Evolutionary conservation across 345 rosid genomes (phyloP).

Genomic region (Gossypium ekmanianum): DNA sequence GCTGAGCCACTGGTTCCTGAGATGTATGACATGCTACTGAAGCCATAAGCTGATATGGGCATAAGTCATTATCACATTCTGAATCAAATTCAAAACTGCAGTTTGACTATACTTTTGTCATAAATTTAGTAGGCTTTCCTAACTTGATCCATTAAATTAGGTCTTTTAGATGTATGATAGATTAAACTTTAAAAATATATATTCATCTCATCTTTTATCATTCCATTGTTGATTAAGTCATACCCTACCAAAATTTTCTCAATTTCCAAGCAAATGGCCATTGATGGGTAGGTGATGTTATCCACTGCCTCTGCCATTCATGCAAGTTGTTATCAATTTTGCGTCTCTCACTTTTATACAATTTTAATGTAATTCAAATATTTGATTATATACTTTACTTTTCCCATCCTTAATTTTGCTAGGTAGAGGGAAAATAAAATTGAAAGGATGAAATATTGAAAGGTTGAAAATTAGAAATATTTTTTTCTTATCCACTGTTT

Average conservation of each 20-base stretch:
- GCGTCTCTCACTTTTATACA: neutral
- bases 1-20: constrained; percentile 8
- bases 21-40: constrained; percentile 7
- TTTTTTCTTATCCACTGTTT: too few species aligned
- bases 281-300: constrained; percentile 3
- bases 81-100: neutral
- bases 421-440: too few species aligned
- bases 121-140: neutral
- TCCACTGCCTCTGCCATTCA: neutral
- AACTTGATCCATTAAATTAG: neutral
- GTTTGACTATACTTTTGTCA: neutral
- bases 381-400: neutral
- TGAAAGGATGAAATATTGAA: too few species aligned
- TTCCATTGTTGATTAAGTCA: neutral
- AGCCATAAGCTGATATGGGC: neutral
- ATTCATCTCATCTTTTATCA: neutral
- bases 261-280: neutral
- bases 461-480: too few species aligned
- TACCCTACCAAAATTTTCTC: neutral
- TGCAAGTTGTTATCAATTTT: neutral
- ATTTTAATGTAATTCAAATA: neutral
- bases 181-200: neutral
- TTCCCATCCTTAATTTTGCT: too few species aligned
- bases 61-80: neutral
- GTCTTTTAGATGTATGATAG: neutral